phyloP scores from a whole-genome alignment of 2,329 filamentous ascomycete genomes.

The Daldinia sp. region DNA sequence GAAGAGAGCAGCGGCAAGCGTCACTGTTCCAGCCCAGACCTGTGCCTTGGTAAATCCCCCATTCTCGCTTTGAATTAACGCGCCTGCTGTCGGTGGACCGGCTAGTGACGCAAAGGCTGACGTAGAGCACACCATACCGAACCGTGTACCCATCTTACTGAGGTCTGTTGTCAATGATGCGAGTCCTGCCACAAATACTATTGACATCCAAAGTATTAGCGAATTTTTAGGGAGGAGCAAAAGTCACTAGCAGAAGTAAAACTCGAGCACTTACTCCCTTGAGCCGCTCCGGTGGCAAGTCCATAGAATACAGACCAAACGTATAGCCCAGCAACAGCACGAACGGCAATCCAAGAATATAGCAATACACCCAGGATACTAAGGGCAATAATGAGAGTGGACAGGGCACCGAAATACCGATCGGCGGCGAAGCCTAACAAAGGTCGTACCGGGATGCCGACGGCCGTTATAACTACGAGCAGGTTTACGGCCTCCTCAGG shows the following conservation, averaged over 20 bases:
- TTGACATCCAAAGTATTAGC: background rate
- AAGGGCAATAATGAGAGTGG: constrained; percentile 52
- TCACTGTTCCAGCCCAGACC: constrained; percentile 28
- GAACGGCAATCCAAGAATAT: constrained; percentile 58
- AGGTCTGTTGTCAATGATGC: constrained; percentile 52
- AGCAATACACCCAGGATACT: constrained; percentile 44
- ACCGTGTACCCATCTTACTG: constrained; percentile 58
- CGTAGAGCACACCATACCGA: constrained; percentile 61
- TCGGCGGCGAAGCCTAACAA: constrained; percentile 57
- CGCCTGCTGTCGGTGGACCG: constrained; percentile 60
- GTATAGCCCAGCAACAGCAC: constrained; percentile 5
- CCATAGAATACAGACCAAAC: constrained; percentile 30
- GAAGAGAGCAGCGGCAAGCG: constrained; percentile 9
- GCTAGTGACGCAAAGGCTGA: constrained; percentile 59
- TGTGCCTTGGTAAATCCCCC: constrained; percentile 57
- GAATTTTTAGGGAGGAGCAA: background rate
- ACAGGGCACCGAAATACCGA: constrained; percentile 53
- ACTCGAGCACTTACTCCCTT: background rate
- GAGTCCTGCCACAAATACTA: background rate
- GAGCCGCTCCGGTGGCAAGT: constrained; percentile 17
- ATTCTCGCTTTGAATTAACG: constrained; percentile 52
- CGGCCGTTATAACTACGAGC: constrained; percentile 59
- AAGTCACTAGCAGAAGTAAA: background rate
- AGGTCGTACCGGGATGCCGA: constrained; percentile 56
- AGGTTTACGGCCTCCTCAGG: constrained; percentile 41